A percentile compares a stretch with the other conserved stretches of the same genome.
These are phyloP conservation scores for Lachancea fermentati DNA, from an alignment of 805 yeast genomes.

Conservation along the genomic window DNA sequence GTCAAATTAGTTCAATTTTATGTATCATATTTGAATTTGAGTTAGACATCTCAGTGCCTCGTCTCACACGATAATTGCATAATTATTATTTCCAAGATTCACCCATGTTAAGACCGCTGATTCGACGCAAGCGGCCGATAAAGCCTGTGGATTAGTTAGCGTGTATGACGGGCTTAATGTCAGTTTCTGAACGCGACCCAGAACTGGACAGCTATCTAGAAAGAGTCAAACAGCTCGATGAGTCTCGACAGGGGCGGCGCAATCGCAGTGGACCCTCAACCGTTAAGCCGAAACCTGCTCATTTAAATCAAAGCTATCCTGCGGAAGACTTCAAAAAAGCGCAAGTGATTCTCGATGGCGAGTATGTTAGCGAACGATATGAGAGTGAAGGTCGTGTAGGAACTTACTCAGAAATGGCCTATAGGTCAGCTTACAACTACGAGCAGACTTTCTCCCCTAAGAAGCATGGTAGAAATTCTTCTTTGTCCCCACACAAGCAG, in stretches of 20 bases:
- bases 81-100: background rate
- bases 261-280: constrained; percentile 1
- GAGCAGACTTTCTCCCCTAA: constrained; percentile 28
- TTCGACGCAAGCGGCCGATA: background rate
- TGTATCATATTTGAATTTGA: background rate
- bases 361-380: constrained; percentile 6
- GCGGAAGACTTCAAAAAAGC: constrained; percentile 17
- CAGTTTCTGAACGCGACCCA: constrained; percentile 11
- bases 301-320: constrained; percentile 5
- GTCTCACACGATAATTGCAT: background rate
- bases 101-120: background rate
- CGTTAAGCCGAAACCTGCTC: constrained; percentile 7
- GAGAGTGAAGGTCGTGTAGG: constrained; percentile 2
- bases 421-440: constrained; percentile 29
- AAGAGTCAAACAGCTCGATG: constrained; percentile 27
- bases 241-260: constrained; percentile 4
- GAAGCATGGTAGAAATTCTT: constrained; percentile 4
- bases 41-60: background rate
- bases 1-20: background rate
- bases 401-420: constrained; percentile 17
- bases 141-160: background rate
- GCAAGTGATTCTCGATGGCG: constrained; percentile 16
- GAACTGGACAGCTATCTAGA: constrained; percentile 22
- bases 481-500: background rate
- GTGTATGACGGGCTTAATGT: background rate